Evolutionary conservation across 768 basidiomycete genomes (phyloP).

Genomic region (Crassisporium funariophilum): DNA sequence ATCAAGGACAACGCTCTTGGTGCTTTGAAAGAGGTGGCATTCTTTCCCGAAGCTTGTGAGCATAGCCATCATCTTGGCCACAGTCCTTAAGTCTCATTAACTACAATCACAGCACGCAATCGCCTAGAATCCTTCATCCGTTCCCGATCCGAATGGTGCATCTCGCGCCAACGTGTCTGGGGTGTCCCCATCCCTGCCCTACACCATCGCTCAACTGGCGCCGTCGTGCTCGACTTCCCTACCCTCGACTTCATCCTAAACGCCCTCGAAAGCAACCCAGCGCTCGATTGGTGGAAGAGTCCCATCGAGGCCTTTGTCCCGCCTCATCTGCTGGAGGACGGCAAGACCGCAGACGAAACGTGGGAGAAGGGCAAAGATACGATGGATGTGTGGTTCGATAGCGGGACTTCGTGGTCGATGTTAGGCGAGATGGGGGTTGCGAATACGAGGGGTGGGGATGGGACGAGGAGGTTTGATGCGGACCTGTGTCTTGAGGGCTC

Average conservation of each 20-base stretch:
- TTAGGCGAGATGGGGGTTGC: constrained; percentile 46
- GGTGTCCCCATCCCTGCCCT: constrained; percentile 95
- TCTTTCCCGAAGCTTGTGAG: constrained; percentile 76
- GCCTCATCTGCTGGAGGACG: constrained; percentile 52
- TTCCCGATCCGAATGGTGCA: constrained; percentile 97
- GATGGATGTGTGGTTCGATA: constrained; percentile 99
- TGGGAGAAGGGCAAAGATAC: constrained; percentile 91
- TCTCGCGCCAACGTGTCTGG: constrained; percentile 97
- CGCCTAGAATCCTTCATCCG: constrained; percentile 87
- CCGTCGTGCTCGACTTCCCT: constrained; percentile 61
- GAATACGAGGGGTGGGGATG: constrained; percentile 18
- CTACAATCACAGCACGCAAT: constrained; percentile 61
- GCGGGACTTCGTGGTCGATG: constrained; percentile 92
- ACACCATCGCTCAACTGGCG: constrained; percentile 62
- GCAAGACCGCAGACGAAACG: constrained; percentile 37
- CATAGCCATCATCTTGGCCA: constrained; percentile 3
- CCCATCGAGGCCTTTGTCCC: constrained; percentile 82
- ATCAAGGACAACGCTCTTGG: constrained; percentile 78
- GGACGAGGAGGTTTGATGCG: constrained; percentile 48
- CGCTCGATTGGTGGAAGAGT: constrained; percentile 91
- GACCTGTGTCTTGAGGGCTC: constrained; percentile 94
- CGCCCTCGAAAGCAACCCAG: constrained; percentile 72
- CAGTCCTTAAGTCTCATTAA: not conserved
- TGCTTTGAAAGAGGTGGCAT: constrained; percentile 69
- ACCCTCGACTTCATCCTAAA: constrained; percentile 76